These are phyloP conservation scores for Conticribra guillardii DNA, from an alignment of 108 stramenopile genomes.

Conservation along the genomic window DNA sequence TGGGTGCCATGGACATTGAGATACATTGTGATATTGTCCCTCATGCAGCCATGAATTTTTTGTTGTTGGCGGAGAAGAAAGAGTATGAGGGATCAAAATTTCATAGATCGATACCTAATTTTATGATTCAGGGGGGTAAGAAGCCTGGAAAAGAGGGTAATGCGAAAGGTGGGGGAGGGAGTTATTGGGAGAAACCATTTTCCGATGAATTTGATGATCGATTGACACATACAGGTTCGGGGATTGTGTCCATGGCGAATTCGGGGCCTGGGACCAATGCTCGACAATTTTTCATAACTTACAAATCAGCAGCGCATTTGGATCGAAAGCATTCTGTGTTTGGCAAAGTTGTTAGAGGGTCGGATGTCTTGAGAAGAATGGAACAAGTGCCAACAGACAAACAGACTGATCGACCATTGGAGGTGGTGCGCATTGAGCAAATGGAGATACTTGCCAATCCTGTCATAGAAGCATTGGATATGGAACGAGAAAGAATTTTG, in stretches of 20 bases:
- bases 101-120: slow-evolving; percentile 90
- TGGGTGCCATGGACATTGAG: slow-evolving; percentile 91
- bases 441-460: slow-evolving; percentile 75
- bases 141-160: slow-evolving; percentile 36
- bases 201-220: slow-evolving; percentile 95
- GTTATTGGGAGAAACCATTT: slow-evolving; percentile 82
- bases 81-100: slow-evolving; percentile 91
- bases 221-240: slow-evolving; percentile 71
- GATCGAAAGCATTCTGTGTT: slow-evolving; percentile 97
- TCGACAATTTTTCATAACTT: slow-evolving; percentile 97
- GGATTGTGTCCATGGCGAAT: slow-evolving; percentile 96
- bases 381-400: slow-evolving; percentile 76
- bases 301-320: slow-evolving; percentile 84
- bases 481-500: slow-evolving; percentile 60
- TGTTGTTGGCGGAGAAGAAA: slow-evolving; percentile 78
- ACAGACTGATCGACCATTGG: slow-evolving; percentile 68
- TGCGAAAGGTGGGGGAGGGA: slow-evolving; percentile 65
- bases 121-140: slow-evolving; percentile 97
- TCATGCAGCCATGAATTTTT: slow-evolving; percentile 90
- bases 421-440: slow-evolving; percentile 59
- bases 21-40: slow-evolving; percentile 94
- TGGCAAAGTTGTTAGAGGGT: slow-evolving; percentile 90
- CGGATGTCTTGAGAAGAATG: slow-evolving; percentile 66
- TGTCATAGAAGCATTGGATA: slow-evolving; percentile 68
- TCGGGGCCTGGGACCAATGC: slow-evolving; percentile 89